Base-by-base conservation (phyloP, 495 filamentous ascomycete species). In the Hypoxylon perforatum region DNA sequence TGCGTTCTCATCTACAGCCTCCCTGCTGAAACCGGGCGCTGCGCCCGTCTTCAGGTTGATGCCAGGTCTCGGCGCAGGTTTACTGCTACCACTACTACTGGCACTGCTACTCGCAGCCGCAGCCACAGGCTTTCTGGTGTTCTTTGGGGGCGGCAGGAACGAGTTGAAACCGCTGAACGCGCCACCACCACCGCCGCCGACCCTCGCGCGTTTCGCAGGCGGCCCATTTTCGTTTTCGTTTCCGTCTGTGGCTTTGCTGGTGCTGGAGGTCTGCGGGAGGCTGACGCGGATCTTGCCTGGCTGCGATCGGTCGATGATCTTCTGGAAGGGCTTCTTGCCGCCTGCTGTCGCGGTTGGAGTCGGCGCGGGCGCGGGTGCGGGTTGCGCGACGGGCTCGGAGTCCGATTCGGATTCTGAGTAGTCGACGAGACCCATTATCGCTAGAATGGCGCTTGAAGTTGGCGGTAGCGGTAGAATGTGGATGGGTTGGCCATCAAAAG, bases 81-180 rank as follows among this genome's bases (percentile, higher is more conserved):
- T 63, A 35, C 60, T 53, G 47, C 79, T 77, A 45, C 79, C 72
- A 35, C 76, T 75, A 7, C 25, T 7, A 7, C 25, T 28, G 3
- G 25, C n/a, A n/a, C n/a, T n/a, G n/a, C n/a, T n/a, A n/a, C n/a
- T n/a, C n/a, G n/a, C n/a, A n/a, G n/a, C 25, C 18, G 67, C 64
- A 1, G 70, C 47, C 10, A 64, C 36, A n/a, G 71, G 59, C 68
- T 79, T 77, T 4, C 75, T 67, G 17, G 78, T 67, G 23, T 84
- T 86, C 76, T 95, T 97, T 15, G 94, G 94, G 25, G 93, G 85
- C 10, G 94, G 94, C n/a, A 97, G 84, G 35, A 97, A 85, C 2
- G 92, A 86, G 70, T 93, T 94, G 78, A 97, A 95, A 7, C 86
- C 88, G 57, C 89, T 85, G 63, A 94, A 91, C 78, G 68, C 73